Evolutionary conservation across 2,329 filamentous ascomycete genomes (phyloP), one percentile per base, ranked within the genome.

Genomic region (Mollisiaceae sp.): DNA sequence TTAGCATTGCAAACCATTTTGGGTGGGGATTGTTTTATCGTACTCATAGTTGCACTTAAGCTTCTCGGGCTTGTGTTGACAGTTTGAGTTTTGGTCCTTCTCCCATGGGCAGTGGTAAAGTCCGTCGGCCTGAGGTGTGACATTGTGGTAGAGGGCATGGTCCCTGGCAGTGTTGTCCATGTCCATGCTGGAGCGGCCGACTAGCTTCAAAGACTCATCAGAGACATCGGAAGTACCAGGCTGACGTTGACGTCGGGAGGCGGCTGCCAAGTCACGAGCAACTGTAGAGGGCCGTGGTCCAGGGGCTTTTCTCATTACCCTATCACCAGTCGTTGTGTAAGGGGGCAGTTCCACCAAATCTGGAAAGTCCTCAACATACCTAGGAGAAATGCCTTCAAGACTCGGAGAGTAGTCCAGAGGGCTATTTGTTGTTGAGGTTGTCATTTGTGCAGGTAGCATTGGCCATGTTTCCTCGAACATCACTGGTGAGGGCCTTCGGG

Each of bases 11-110:
- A 52, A 50, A 43, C 27, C 27, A 62, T 22, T 41, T 36, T 63
- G 59, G 22, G 43, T 24, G 35, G 35, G 32, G 15, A 8, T 45
- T 39, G 20, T 66, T 57, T 55, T n/a, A 27, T 54, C 92, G 86
- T 90, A 97, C 94, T 97, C 94, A 77, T 97, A 98, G 81, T 97
- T 97, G 89, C 94, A 97, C 87, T 97, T 97, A 73, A 98, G 91
- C 82, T 96, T 95, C 76, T 96, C 95, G 47, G 94, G 88, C 81
- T 92, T 91, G 87, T 97, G 94, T 79, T 87, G 91, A 86, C 94
- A 98, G 75, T 77, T 82, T 38, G 80, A 65, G 67, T 89, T 84
- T 72, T 87, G 89, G 77, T 91, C 88, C 73, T 88, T 90, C 78
- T 91, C 89, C 84, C 91, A 95, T 6, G 94, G 94, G 84, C 94